Base-by-base conservation (phyloP, 352 stramenopile genomes). In the Phytophthora meadii region DNA sequence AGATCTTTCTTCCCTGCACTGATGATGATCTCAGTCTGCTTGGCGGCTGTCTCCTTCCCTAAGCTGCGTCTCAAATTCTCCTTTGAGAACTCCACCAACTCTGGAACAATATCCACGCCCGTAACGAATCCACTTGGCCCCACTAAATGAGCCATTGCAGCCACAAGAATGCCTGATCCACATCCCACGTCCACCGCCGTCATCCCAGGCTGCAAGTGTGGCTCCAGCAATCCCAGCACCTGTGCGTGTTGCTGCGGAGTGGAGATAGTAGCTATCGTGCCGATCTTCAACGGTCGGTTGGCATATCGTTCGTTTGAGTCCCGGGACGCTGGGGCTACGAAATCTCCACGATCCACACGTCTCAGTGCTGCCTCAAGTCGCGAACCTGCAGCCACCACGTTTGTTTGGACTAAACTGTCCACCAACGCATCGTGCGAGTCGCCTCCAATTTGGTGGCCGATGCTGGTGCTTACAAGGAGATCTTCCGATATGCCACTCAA, bases 241-340 rank as follows among this genome's bases (percentile, higher is more conserved):
- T 93, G 82, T 27, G 88, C 88, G 45, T 95, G 88, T 49, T 94
- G 88, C 67, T 95, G 88, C 14, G 88, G 88, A 12, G 88, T 95
- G 32, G 88, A 95, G 53, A 95, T 95, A 8, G 88, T 95, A 41
- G 88, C 88, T 32, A 93, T 74, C 28, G 77, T 76, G 5, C 80
- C 86, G 66, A 95, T 93, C 54, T 89, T 89, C 25, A 95, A 67
- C 12, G 88, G 86, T 0, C 76, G 81, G 53, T 95, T 95, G 15
- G 79, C 77, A 49, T 95, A 95, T 59, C 76, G 70, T 15, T 79
- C 69, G 6, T 36, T 57, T 3, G 65, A 73, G 6, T 65, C 30
- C 11, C 68, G 58, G 25, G 77, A 70, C 2, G 70, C 58, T 0
- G 67, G 65, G 24, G 79, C 70, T 17, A 83, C 72, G 51, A 94